Percentiles rank a stretch among this genome's conserved stretches.
Evolutionary conservation across 2,329 filamentous ascomycete species (phyloP).

Genomic region (Neopestalotiopsis clavispora): DNA sequence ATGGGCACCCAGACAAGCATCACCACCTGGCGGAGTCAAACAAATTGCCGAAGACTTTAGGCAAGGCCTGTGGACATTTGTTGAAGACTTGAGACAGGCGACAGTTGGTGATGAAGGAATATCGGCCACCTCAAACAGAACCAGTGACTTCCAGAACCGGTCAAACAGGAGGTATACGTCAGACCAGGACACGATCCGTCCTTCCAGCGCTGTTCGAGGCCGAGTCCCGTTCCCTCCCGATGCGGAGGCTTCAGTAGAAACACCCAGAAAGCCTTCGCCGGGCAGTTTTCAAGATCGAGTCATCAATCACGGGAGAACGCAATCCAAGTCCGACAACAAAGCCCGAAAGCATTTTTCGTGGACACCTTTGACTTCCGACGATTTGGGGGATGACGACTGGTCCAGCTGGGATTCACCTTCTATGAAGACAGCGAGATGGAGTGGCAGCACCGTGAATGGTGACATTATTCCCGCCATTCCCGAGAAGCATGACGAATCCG

Average conservation of each 20-base stretch:
- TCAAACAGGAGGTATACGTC: conserved; percentile 28
- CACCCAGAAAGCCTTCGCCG: conserved; percentile 38
- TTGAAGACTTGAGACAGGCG: conserved; percentile 93
- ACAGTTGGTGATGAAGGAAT: conserved; percentile 93
- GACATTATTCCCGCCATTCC: conserved; percentile 51
- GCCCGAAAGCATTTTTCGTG: conserved; percentile 62
- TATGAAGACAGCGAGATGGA: conserved; percentile 64
- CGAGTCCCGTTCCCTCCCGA: conserved; percentile 50
- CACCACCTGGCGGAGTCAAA: conserved; percentile 57
- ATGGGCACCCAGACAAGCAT: conserved; percentile 60
- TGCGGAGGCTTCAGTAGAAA: conserved; percentile 35
- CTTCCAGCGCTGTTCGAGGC: conserved; percentile 44
- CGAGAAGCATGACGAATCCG: conserved; percentile 52
- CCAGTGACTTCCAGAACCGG: conserved; percentile 36
- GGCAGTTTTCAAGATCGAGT: conserved; percentile 32
- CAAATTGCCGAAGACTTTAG: conserved; percentile 90
- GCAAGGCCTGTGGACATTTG: conserved; percentile 89
- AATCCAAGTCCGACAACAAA: conserved; percentile 43
- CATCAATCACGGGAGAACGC: conserved; percentile 32
- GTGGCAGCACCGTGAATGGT: conserved; percentile 61
- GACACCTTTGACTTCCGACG: conserved; percentile 62
- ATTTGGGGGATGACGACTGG: conserved; percentile 67
- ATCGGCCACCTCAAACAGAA: conserved; percentile 53
- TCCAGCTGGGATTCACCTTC: conserved; percentile 66
- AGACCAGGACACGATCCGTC: conserved; percentile 54